Conservation (phyloP, 257 asterid genomes). For the Solanum appendiculatum region DNA sequence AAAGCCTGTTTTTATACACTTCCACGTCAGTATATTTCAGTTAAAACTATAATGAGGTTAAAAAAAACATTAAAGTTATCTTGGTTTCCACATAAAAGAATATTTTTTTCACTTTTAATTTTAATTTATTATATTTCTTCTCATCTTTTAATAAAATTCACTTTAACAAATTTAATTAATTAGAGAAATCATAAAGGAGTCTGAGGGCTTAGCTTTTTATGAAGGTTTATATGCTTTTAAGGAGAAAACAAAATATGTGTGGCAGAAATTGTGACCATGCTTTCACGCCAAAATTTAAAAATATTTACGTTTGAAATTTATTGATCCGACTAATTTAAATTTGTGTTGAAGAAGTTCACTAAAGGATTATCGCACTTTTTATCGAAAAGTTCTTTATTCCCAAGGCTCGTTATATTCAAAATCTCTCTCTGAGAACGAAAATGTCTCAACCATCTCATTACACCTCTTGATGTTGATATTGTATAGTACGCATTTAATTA, state of each 20-base stretch:
- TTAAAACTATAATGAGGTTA: background rate
- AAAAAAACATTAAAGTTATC: background rate
- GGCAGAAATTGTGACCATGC: background rate
- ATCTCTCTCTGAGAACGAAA: too few relatives aligned
- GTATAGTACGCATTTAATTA: too few relatives aligned
- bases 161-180: background rate
- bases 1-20: background rate
- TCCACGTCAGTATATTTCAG: background rate
- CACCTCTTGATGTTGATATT: background rate
- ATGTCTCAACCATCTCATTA: background rate
- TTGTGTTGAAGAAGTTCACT: fast-evolving
- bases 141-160: background rate
- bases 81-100: background rate
- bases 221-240: background rate
- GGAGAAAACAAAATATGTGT: background rate
- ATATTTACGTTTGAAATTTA: background rate
- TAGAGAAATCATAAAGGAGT: background rate
- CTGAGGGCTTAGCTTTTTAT: background rate
- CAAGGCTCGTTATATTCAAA: too few relatives aligned
- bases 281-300: background rate
- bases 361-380: background rate
- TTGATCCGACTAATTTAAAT: background rate
- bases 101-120: background rate
- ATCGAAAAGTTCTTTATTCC: background rate
- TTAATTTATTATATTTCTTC: background rate